Percentiles rank a stretch among this genome's conserved stretches.
Conservation (phyloP, 148 eudicot genomes). For the Pouteria glomerata region DNA sequence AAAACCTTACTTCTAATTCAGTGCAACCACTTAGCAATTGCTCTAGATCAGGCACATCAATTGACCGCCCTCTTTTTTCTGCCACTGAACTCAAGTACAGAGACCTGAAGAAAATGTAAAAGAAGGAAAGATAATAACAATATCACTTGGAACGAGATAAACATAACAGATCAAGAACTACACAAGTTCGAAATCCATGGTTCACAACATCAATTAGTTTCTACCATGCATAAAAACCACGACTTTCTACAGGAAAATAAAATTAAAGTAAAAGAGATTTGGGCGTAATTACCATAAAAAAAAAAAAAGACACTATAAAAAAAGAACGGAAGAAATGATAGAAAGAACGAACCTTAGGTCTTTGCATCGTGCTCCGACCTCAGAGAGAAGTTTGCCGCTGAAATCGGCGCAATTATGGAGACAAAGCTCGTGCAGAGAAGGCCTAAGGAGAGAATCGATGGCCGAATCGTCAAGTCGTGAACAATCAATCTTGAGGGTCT, state of each 20-base stretch:
- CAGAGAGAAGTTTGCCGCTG: conserved; percentile 68
- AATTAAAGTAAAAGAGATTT: too few relatives aligned
- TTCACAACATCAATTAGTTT: neutral
- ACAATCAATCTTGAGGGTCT: conserved; percentile 72
- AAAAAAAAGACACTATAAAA: neutral
- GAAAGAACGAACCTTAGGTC: conserved; percentile 48
- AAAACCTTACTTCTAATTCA: conserved; percentile 84
- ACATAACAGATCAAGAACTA: neutral
- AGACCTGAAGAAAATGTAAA: conserved; percentile 57
- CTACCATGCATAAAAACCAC: neutral
- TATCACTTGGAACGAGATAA: conserved; percentile 11
- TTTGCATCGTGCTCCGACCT: conserved; percentile 57
- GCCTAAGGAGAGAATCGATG: conserved; percentile 46
- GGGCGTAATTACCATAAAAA: too few relatives aligned
- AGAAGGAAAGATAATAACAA: conserved; percentile 28
- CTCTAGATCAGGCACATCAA: conserved; percentile 85
- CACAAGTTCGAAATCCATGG: neutral
- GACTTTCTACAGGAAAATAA: neutral
- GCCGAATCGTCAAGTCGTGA: conserved; percentile 71
- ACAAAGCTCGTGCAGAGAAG: conserved; percentile 59
- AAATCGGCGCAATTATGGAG: conserved; percentile 77
- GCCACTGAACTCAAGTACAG: conserved; percentile 90
- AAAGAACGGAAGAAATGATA: neutral
- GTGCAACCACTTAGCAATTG: conserved; percentile 88
- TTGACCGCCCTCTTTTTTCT: conserved; percentile 85